Conservation (phyloP, 495 filamentous ascomycete genomes). For the Zalerion maritima region DNA sequence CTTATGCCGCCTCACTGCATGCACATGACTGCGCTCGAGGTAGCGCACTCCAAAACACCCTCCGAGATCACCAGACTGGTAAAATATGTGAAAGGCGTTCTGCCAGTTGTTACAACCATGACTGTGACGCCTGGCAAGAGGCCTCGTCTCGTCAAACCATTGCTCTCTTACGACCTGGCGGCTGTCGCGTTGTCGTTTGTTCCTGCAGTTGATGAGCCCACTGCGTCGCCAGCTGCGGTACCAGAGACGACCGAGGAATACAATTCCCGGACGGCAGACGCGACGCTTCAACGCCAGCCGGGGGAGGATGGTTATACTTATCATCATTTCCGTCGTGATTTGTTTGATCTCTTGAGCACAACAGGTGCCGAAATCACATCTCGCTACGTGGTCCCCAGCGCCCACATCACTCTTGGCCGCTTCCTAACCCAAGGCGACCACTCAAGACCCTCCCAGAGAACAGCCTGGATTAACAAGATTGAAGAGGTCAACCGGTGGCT, state of each 20-base stretch:
- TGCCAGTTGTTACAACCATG: conserved; percentile 42
- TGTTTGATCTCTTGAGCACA: conserved; percentile 43
- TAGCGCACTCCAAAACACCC: conserved; percentile 53
- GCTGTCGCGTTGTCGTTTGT: conserved; percentile 78
- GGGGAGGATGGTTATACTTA: conserved; percentile 58
- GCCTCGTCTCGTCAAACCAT: conserved; percentile 62
- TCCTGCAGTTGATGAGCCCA: conserved; percentile 48
- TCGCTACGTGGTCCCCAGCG: conserved; percentile 73
- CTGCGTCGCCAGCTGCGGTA: conserved; percentile 23
- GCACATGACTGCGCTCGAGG: conserved; percentile 76
- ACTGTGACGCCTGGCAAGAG: conserved; percentile 47
- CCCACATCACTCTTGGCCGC: conserved; percentile 75
- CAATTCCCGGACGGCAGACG: too few relatives aligned
- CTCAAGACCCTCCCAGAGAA: conserved; percentile 27
- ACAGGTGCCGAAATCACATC: conserved; percentile 49
- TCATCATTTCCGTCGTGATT: conserved; percentile 74
- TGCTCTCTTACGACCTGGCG: conserved; percentile 69
- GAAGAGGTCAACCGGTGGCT: conserved; percentile 66
- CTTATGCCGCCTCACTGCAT: conserved; percentile 61
- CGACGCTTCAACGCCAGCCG: conserved; percentile 6
- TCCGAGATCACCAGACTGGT: conserved; percentile 47
- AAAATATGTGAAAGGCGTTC: conserved; percentile 29
- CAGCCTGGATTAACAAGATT: conserved; percentile 46
- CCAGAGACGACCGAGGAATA: conserved; percentile 17
- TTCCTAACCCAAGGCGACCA: conserved; percentile 47